Evolutionary conservation across 345 rosid genomes (phyloP).

Genomic region (Streptanthus diversifolius): DNA sequence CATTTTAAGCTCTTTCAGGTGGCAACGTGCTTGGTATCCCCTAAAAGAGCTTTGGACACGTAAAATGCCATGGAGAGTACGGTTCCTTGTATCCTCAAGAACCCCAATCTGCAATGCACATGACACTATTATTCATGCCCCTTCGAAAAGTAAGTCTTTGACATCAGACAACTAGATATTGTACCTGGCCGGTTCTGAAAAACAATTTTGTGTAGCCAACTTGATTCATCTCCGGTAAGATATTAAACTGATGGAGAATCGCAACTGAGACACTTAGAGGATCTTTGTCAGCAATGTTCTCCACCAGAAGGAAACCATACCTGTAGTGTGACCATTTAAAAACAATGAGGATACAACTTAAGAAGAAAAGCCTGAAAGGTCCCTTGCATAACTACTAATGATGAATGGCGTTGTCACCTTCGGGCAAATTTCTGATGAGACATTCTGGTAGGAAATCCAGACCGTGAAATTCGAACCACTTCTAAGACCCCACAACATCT

Average conservation of each 20-base stretch:
- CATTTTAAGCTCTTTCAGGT: conserved; percentile 55
- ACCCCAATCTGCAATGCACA: conserved; percentile 71
- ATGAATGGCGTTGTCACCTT: conserved; percentile 46
- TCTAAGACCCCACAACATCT: conserved; percentile 98
- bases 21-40: conserved; percentile 78
- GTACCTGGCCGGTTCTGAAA: conserved; percentile 97
- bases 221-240: conserved; percentile 98
- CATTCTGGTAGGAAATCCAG: conserved; percentile 97
- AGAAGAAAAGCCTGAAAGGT: conserved; percentile 2
- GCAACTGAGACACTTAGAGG: conserved; percentile 97
- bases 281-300: conserved; percentile 71
- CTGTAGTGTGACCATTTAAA: conserved; percentile 42
- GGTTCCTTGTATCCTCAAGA: conserved; percentile 96
- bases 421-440: conserved; percentile 92
- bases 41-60: conserved; percentile 95
- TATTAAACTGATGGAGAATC: conserved; percentile 93
- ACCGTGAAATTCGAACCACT: conserved; percentile 95
- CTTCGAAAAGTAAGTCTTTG: conserved; percentile 1
- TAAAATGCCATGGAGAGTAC: conserved; percentile 90
- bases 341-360: neutral
- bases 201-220: conserved; percentile 97
- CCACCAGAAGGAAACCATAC: conserved; percentile 94
- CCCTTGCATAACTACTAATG: conserved; percentile 9
- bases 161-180: conserved; percentile 1
- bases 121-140: neutral